Evolutionary conservation across 306 rosid genomes (phyloP).

Genomic region (Lathyrus aphaca): DNA sequence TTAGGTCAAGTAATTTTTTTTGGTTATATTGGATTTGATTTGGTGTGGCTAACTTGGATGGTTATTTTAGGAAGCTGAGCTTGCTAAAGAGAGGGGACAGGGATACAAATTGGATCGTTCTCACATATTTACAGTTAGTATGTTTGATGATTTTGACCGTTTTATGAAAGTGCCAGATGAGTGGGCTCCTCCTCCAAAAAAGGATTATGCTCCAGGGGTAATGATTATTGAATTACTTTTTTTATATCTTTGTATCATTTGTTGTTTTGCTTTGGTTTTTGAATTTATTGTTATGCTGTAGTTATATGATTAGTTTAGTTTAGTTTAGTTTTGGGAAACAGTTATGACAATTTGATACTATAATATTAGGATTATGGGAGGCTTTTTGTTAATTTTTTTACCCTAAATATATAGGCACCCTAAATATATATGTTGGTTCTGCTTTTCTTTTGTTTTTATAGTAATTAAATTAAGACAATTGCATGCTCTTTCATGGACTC

Average conservation of each 20-base stretch:
- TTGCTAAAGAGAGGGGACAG: constrained; percentile 85
- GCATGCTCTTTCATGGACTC: constrained; percentile 7
- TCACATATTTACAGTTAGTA: constrained; percentile 74
- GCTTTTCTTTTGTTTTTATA: background rate
- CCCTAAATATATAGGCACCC: background rate
- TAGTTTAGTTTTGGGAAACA: background rate
- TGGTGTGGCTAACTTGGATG: background rate
- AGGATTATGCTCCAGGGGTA: constrained; percentile 78
- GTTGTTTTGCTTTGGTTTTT: background rate
- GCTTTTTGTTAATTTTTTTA: background rate
- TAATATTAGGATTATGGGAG: background rate
- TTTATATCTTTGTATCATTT: background rate
- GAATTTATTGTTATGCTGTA: background rate
- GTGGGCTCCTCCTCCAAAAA: constrained; percentile 85
- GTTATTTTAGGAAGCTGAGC: constrained; percentile 78
- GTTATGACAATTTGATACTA: background rate
- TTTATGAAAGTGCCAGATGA: constrained; percentile 85
- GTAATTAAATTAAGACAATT: background rate
- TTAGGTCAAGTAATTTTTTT: background rate
- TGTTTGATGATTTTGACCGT: constrained; percentile 79
- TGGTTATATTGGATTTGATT: background rate
- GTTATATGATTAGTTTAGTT: background rate
- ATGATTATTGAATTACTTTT: background rate
- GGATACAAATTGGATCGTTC: constrained; percentile 84
- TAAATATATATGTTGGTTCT: no score